A percentile compares a stretch with the other conserved stretches of the same genome.
Conservation (phyloP, 164 flowering plant species). For the Stephania cephalantha region DNA sequence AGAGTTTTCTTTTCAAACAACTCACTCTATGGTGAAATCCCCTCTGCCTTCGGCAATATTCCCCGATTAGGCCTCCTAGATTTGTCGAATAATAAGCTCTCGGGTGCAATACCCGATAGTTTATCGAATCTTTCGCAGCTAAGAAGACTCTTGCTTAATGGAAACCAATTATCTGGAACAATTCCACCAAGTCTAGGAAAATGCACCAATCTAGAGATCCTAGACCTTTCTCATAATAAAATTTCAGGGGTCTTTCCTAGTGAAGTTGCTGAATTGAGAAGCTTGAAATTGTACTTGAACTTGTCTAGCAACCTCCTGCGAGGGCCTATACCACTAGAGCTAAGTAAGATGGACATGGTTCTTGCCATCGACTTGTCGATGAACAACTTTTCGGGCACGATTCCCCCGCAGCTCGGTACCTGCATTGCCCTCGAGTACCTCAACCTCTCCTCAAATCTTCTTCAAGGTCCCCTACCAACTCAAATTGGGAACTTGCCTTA, state of each 20-base stretch:
- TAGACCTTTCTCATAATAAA: conserved; percentile 68
- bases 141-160: conserved; percentile 57
- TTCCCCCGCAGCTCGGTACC: conserved; percentile 73
- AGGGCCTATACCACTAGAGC: conserved; percentile 70
- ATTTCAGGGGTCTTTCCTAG: conserved; percentile 58
- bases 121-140: conserved; percentile 69
- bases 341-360: conserved; percentile 91
- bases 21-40: conserved; percentile 64
- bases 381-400: conserved; percentile 53
- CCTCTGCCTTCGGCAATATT: conserved; percentile 50
- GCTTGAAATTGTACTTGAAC: conserved; percentile 76
- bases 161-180: conserved; percentile 63
- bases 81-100: conserved; percentile 64
- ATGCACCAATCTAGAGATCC: conserved; percentile 65
- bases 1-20: conserved; percentile 66
- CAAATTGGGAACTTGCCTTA: conserved; percentile 61
- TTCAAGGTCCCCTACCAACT: conserved; percentile 50
- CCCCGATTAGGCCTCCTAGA: conserved; percentile 80
- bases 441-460: conserved; percentile 52
- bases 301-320: conserved; percentile 54
- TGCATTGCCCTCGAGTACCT: conserved; percentile 85
- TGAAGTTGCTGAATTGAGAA: conserved; percentile 67
- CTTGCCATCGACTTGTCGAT: conserved; percentile 70
- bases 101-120: conserved; percentile 71
- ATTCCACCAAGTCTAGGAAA: conserved; percentile 69